These are phyloP conservation scores for Xeromyces bisporus DNA, from an alignment of 495 filamentous ascomycete genomes.

Conservation along the genomic window DNA sequence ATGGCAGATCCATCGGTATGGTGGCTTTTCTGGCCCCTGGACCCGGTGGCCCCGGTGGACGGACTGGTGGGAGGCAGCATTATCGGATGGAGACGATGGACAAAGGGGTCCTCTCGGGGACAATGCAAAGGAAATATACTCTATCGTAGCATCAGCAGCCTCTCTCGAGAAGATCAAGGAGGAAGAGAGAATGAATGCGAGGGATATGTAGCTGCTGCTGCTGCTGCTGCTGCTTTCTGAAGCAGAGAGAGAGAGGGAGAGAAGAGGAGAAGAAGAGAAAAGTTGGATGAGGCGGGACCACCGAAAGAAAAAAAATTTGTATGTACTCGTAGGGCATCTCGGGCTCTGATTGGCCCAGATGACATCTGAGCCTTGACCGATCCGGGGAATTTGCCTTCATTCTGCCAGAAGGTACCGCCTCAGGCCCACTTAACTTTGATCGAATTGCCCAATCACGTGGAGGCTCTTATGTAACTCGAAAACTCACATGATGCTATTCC, in stretches of 20 bases:
- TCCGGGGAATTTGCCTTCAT: constrained; percentile 7
- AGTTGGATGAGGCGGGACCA: constrained; percentile 6
- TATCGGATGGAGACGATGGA: constrained; percentile 10
- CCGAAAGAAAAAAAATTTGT: constrained; percentile 12
- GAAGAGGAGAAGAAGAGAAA: constrained; percentile 5
- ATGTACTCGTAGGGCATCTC: constrained; percentile 10
- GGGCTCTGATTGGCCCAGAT: constrained; percentile 18
- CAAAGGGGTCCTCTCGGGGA: constrained; percentile 29
- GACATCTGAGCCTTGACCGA: constrained; percentile 10
- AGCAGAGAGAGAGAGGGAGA: constrained; percentile 8
- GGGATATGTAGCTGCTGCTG: background rate
- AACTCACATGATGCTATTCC: too few species aligned
- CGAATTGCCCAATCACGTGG: too few species aligned
- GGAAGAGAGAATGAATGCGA: constrained; percentile 6
- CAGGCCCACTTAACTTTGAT: background rate
- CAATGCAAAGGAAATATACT: constrained; percentile 18
- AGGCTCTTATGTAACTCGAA: too few species aligned
- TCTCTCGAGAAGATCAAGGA: constrained; percentile 13
- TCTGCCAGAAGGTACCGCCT: constrained; percentile 9
- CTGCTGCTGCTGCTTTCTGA: too few species aligned
- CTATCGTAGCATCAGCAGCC: constrained; percentile 31
- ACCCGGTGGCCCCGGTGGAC: too few species aligned
- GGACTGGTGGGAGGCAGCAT: constrained; percentile 16
- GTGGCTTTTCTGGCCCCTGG: background rate
- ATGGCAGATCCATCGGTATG: constrained; percentile 11